phyloP scores from a whole-genome alignment of 164 flowering plant genomes.

The Umbellularia californica region DNA sequence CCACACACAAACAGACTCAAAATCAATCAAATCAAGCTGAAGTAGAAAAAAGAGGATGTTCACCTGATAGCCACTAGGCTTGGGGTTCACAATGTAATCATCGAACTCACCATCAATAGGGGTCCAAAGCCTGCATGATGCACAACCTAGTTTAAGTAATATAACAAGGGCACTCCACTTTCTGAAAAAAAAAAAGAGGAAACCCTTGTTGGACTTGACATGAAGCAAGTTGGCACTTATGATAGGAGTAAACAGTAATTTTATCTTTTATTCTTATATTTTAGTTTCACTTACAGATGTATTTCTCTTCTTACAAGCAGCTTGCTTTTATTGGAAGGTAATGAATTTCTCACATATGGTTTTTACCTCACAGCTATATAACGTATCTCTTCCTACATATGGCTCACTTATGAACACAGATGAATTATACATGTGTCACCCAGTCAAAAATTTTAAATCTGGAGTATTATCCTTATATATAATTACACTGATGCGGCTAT shows the following conservation, averaged over 20 bases:
- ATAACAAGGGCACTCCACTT: background rate
- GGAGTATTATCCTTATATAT: too few species aligned
- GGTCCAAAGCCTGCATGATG: slow-evolving; percentile 73
- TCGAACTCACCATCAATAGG: slow-evolving; percentile 96
- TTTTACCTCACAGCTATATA: too few species aligned
- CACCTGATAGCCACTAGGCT: slow-evolving; percentile 98
- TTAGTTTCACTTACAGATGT: background rate
- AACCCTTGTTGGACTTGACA: too few species aligned
- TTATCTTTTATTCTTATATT: too few species aligned
- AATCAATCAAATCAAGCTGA: background rate
- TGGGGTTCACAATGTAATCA: slow-evolving; percentile 93
- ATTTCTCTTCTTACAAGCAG: background rate
- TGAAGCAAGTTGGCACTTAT: background rate
- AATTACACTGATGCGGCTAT: background rate
- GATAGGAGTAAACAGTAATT: background rate
- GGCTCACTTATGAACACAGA: background rate
- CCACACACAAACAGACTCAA: too few species aligned
- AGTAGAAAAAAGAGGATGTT: slow-evolving; percentile 7
- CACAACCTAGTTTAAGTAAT: background rate
- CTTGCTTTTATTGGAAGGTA: too few species aligned
- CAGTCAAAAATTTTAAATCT: too few species aligned
- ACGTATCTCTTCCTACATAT: background rate
- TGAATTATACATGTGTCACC: background rate
- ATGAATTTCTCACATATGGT: too few species aligned
- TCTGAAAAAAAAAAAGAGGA: background rate